Base-by-base conservation (phyloP, 2,329 filamentous ascomycete genomes). In the Diaporthe sp. region DNA sequence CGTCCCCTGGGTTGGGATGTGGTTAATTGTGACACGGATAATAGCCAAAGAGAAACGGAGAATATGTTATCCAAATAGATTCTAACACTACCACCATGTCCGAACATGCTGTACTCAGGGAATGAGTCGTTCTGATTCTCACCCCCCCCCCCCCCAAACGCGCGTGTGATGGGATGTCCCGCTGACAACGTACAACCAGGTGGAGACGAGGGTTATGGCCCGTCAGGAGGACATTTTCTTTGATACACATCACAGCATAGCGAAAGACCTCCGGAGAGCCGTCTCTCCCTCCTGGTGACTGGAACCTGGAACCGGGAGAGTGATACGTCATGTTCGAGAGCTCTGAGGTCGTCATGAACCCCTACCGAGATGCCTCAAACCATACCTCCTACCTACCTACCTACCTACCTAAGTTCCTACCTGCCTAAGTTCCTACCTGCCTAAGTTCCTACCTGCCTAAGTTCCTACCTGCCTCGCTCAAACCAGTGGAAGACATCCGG, bases 11-110 rank as follows among this genome's bases (percentile, higher is more conserved):
- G 39, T 58, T 39, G 58, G 37, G 68, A 27, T 56, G 50, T 12
- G 32, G 50, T 50, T 59, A 72, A 74, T 68, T 30, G n/a, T 51
- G 73, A 53, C 44, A 50, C 17, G 50, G 51, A 35, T 50, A 71
- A n/a, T 59, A 53, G 70, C 50, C 22, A 25, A 61, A 63, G 47
- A 51, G 17, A 22, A 32, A 53, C 39, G 70, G 53, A 65, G 42
- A 55, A 50, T 63, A 32, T 39, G 32, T 19, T 42, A 44, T 61
- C 27, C 4, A 35, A 63, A 51, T 63, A 71, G 25, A 71, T 25
- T 30, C 55, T 13, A n/a, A 53, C 25, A 71, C n/a, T 71, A 19
- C 13, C 37, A 39, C n/a, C 10, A 30, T 30, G 17, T 9, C 9
- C 10, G 15, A 10, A 25, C 12, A 1, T 53, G 30, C n/a, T n/a